phyloP scores from a whole-genome alignment of 176 grass and related monocot species.

The Eragrostis curvula region DNA sequence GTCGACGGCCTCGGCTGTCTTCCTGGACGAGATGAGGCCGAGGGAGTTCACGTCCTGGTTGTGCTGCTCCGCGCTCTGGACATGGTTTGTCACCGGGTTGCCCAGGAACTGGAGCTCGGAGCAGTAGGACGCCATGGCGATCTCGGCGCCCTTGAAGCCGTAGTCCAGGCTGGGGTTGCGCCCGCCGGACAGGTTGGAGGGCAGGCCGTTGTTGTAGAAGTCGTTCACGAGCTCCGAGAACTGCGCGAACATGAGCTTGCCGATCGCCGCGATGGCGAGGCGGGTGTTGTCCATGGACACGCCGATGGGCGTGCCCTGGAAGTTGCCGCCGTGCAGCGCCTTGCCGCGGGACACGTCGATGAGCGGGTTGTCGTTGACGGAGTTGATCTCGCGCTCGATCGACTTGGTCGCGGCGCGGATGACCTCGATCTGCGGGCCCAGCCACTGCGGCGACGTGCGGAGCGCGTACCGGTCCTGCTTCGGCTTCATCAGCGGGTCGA shows the following conservation, averaged over 20 bases:
- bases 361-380: constrained; percentile 92
- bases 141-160: constrained; percentile 91
- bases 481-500: constrained; percentile 84
- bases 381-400: constrained; percentile 92
- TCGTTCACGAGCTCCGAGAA: constrained; percentile 94
- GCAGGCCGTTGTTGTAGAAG: constrained; percentile 88
- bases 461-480: constrained; percentile 95
- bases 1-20: constrained; percentile 87
- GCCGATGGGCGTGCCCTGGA: constrained; percentile 91
- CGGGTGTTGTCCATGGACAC: constrained; percentile 97
- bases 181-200: constrained; percentile 83
- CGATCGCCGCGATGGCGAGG: constrained; percentile 80
- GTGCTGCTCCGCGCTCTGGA: constrained; percentile 96
- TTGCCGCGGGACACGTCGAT: constrained; percentile 84
- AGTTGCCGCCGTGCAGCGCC: constrained; percentile 91
- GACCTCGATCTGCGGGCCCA: constrained; percentile 88
- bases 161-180: constrained; percentile 93
- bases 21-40: constrained; percentile 86
- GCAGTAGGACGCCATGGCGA: constrained; percentile 93
- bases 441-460: constrained; percentile 92
- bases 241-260: constrained; percentile 97
- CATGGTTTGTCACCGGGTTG: constrained; percentile 91
- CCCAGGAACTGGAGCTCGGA: constrained; percentile 91
- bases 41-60: constrained; percentile 95
- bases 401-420: constrained; percentile 75